Evolutionary conservation across 1,139 yeast species (phyloP).

Genomic region (Yamadazyma triangularis): DNA sequence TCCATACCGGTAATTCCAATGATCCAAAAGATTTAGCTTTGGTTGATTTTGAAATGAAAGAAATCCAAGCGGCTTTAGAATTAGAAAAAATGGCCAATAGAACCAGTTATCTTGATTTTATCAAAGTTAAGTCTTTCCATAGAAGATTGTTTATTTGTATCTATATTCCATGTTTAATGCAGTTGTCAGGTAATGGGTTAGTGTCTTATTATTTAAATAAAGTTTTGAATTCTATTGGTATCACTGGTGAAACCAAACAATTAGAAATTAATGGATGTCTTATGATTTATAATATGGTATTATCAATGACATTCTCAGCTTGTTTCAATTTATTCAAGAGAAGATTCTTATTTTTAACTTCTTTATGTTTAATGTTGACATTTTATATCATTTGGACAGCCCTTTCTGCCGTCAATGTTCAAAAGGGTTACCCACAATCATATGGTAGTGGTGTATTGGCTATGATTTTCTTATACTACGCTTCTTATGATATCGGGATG

Average conservation of each 20-base stretch:
- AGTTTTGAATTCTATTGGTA: slow-evolving; percentile 15
- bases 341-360: slow-evolving; percentile 15
- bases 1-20: slow-evolving; percentile 18
- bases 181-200: slow-evolving; percentile 18
- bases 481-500: slow-evolving; percentile 15
- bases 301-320: slow-evolving; percentile 15
- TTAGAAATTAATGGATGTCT: slow-evolving; percentile 40
- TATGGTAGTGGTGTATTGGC: slow-evolving; percentile 38
- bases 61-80: slow-evolving; percentile 32
- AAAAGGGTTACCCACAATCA: slow-evolving; percentile 22
- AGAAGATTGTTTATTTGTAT: slow-evolving; percentile 6
- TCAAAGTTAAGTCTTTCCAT: slow-evolving; percentile 2
- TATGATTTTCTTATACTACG: slow-evolving; percentile 30
- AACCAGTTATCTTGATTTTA: slow-evolving; percentile 6
- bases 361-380: slow-evolving; percentile 13
- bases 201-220: slow-evolving; percentile 17
- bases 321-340: slow-evolving; percentile 15
- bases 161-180: slow-evolving; percentile 12
- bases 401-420: slow-evolving; percentile 29
- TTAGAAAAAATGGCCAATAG: slow-evolving; percentile 2
- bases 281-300: slow-evolving; percentile 15
- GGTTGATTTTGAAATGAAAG: slow-evolving; percentile 19
- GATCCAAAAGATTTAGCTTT: slow-evolving; percentile 25
- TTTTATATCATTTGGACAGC: slow-evolving; percentile 14
- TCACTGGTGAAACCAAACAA: slow-evolving; percentile 21